Conservation (phyloP, 2,329 filamentous ascomycete genomes). For the Mollisiaceae sp. region DNA sequence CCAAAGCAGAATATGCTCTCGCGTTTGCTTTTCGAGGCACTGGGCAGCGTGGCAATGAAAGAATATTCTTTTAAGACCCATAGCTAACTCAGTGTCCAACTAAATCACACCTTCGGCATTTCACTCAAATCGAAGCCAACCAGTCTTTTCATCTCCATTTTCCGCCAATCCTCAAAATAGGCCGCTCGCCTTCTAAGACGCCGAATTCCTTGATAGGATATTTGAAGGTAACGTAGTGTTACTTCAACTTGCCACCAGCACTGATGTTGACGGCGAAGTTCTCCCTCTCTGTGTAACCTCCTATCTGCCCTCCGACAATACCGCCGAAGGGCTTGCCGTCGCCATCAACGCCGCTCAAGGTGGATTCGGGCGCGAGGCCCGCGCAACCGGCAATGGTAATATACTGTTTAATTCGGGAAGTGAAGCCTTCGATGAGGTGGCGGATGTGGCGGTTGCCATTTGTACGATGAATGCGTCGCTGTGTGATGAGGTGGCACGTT, state of each 20-base stretch:
- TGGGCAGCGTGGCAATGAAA: not conserved
- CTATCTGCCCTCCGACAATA: conserved; percentile 36
- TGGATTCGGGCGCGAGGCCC: conserved; percentile 36
- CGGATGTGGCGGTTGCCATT: conserved; percentile 51
- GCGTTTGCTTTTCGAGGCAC: too few relatives aligned
- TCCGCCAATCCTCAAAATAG: not conserved
- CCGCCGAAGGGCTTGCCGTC: conserved; percentile 36
- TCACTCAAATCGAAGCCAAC: not conserved
- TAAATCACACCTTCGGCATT: conserved; percentile 3
- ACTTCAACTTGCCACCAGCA: conserved; percentile 28
- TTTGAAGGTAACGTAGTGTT: conserved; percentile 39
- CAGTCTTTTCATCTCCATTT: conserved; percentile 11
- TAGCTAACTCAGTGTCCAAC: not conserved
- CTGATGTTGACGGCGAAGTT: conserved; percentile 29
- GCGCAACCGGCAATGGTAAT: conserved; percentile 36
- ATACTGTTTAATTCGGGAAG: conserved; percentile 32
- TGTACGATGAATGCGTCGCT: conserved; percentile 42
- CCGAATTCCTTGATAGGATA: conserved; percentile 41
- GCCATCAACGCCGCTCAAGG: conserved; percentile 28
- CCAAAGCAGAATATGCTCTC: not conserved
- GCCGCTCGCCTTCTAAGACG: conserved; percentile 17
- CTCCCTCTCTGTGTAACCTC: conserved; percentile 34
- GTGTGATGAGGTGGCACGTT: not conserved
- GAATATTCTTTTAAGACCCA: not conserved
- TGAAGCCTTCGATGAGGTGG: conserved; percentile 43